These are phyloP conservation scores for Metschnikowia noctiluminum DNA, from an alignment of 805 yeast species.

Conservation along the genomic window DNA sequence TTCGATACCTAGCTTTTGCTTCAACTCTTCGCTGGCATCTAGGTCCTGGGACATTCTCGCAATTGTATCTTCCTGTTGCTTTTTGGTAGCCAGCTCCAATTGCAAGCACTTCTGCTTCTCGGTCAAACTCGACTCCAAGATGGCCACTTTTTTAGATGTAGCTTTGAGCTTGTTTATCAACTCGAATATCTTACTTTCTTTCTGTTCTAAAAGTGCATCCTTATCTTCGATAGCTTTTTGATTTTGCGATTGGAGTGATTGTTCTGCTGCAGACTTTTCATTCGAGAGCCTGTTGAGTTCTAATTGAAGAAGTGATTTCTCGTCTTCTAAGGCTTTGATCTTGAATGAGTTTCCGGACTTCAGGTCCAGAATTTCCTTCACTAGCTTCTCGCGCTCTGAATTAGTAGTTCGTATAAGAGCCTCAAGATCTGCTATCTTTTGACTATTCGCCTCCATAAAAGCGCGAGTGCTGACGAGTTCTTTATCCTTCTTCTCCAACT, in stretches of 20 bases:
- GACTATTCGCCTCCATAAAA: neutral
- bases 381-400: neutral
- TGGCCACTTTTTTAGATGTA: neutral
- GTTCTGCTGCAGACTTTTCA: conserved; percentile 2
- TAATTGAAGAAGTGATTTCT: neutral
- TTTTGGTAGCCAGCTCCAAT: neutral
- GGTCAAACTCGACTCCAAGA: conserved; percentile 3
- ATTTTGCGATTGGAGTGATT: neutral
- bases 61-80: neutral
- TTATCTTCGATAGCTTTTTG: conserved; percentile 7
- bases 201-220: conserved; percentile 18
- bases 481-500: conserved; percentile 1
- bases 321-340: conserved; percentile 2
- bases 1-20: conserved; percentile 2
- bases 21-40: neutral
- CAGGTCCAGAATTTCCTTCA: neutral
- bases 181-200: neutral
- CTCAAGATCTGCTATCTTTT: conserved; percentile 1
- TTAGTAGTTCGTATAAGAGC: neutral
- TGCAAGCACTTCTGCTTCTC: neutral
- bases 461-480: neutral
- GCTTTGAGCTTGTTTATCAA: neutral
- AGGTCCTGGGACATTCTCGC: neutral
- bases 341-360: neutral
- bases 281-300: neutral